phyloP scores from a whole-genome alignment of 495 filamentous ascomycete genomes.

The Aspergillus ellipticus region DNA sequence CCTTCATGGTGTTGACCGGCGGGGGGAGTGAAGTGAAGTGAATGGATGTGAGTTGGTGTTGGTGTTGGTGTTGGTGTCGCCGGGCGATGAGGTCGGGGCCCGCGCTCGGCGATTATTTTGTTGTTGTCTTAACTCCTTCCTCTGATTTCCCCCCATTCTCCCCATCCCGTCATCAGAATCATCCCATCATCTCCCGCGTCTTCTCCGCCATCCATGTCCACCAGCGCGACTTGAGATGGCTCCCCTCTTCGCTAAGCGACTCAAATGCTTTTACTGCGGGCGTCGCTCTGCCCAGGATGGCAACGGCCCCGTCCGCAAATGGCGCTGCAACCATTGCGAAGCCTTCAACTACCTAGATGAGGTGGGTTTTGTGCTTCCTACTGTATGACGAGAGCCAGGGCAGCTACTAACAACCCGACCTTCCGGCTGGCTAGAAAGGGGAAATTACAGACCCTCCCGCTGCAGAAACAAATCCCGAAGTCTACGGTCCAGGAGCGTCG shows the following conservation, averaged over 20 bases:
- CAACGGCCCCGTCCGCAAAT: slow-evolving; percentile 52
- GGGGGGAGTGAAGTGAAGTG: too few relatives aligned
- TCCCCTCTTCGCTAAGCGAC: slow-evolving; percentile 41
- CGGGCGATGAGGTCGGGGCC: slow-evolving; percentile 29
- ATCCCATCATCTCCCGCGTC: background rate
- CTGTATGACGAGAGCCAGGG: background rate
- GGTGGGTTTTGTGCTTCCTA: slow-evolving; percentile 29
- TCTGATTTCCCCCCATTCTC: slow-evolving; percentile 2
- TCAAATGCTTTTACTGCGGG: slow-evolving; percentile 78
- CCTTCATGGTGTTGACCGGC: too few relatives aligned
- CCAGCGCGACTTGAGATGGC: slow-evolving; percentile 40
- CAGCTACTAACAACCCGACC: background rate
- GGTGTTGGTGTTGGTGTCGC: background rate
- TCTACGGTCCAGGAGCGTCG: slow-evolving; percentile 23
- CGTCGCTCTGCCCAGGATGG: slow-evolving; percentile 52
- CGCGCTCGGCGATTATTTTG: slow-evolving; percentile 31
- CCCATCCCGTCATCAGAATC: slow-evolving; percentile 5
- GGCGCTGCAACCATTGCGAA: slow-evolving; percentile 70
- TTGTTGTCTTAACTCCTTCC: slow-evolving; percentile 24
- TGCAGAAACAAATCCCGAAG: slow-evolving; percentile 36
- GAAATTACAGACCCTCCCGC: slow-evolving; percentile 84
- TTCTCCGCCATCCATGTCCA: slow-evolving; percentile 13
- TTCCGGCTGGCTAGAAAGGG: slow-evolving; percentile 55
- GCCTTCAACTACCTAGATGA: slow-evolving; percentile 79
- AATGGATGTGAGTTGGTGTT: background rate